Evolutionary conservation across 2,329 filamentous ascomycete species (phyloP).

Genomic region (Paracamarosporium sp.): DNA sequence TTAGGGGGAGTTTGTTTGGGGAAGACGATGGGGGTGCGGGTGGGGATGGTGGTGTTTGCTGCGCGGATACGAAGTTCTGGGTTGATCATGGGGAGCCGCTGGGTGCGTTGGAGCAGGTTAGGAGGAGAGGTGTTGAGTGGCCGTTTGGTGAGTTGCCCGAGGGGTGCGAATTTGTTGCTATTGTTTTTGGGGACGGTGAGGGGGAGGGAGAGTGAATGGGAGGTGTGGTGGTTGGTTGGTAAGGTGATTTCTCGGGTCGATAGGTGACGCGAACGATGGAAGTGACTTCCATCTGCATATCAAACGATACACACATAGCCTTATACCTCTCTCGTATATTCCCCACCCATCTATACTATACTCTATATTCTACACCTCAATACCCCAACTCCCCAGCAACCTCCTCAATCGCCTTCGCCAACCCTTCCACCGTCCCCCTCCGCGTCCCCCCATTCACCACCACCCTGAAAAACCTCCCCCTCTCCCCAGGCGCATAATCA

Average conservation of each 20-base stretch:
- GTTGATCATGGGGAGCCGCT: constrained; percentile 49
- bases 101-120: constrained; percentile 34
- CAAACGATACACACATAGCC: no score
- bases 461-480: constrained; percentile 71
- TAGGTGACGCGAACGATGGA: no score
- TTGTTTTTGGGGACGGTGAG: no score
- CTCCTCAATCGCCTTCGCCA: constrained; percentile 66
- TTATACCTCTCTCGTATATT: no score
- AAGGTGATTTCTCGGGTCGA: no score
- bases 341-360: no score
- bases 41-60: constrained; percentile 29
- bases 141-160: constrained; percentile 43
- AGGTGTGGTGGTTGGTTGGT: no score
- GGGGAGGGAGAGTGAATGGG: no score
- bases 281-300: no score
- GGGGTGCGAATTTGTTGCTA: constrained; percentile 38
- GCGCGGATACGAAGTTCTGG: constrained; percentile 46
- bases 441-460: constrained; percentile 70
- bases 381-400: constrained; percentile 43
- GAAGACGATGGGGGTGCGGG: constrained; percentile 34
- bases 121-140: constrained; percentile 30
- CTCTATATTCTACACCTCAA: no score
- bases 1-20: constrained; percentile 45
- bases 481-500: constrained; percentile 68
- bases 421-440: constrained; percentile 66